phyloP scores from a whole-genome alignment of 139 green algal genomes.

The Mychonastes homosphaera region DNA sequence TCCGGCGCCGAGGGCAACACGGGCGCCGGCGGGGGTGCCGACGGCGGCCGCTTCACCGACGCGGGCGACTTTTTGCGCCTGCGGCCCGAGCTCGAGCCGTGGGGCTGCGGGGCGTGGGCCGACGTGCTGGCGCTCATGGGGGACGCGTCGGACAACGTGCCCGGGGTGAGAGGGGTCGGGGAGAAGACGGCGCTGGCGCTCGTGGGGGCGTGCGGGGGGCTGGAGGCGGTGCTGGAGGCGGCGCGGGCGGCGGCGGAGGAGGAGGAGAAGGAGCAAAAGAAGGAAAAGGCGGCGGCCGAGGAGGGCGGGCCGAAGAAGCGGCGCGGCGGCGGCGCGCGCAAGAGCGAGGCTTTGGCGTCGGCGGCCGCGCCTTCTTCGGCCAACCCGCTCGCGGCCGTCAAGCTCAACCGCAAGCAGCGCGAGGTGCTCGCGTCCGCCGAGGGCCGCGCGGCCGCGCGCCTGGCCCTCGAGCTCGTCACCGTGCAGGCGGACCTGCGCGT shows the following conservation, averaged over 20 bases:
- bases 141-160: slow-evolving; percentile 40
- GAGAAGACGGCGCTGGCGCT: slow-evolving; percentile 34
- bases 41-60: slow-evolving; percentile 22
- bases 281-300: background rate
- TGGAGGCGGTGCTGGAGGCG: slow-evolving; percentile 1
- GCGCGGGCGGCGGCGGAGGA: background rate
- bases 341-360: background rate
- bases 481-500: slow-evolving; percentile 38
- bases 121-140: slow-evolving; percentile 48
- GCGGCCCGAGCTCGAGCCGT: slow-evolving; percentile 10
- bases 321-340: background rate
- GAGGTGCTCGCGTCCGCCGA: slow-evolving; percentile 19
- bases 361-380: slow-evolving; percentile 23
- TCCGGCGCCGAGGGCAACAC: background rate
- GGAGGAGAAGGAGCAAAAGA: slow-evolving; percentile 1
- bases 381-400: background rate
- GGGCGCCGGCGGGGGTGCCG: background rate
- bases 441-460: slow-evolving; percentile 26
- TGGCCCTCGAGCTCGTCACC: slow-evolving; percentile 43
- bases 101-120: slow-evolving; percentile 20
- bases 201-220: slow-evolving; percentile 4
- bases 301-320: background rate
- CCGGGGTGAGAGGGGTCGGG: slow-evolving; percentile 43
- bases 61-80: slow-evolving; percentile 30
- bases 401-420: slow-evolving; percentile 5